Conservation (phyloP, 805 yeast genomes). For the Candida quercuum region DNA sequence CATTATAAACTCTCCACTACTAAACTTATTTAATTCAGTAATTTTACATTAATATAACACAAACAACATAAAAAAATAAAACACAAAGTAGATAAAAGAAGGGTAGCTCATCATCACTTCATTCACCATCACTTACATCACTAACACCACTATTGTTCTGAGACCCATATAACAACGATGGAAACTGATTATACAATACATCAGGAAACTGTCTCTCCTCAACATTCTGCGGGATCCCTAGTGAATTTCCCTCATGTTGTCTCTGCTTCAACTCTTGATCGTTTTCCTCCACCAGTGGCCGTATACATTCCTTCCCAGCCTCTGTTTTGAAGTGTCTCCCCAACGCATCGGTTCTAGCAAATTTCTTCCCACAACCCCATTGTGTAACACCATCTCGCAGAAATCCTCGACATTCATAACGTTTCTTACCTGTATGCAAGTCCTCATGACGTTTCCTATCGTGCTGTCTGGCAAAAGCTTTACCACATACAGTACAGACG, state of each 20-base stretch:
- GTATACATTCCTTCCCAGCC: slow-evolving; percentile 67
- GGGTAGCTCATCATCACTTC: too few species aligned
- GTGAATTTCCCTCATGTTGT: slow-evolving; percentile 12
- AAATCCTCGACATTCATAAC: slow-evolving; percentile 65
- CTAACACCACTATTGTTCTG: slow-evolving; percentile 1
- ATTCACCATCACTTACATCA: neutral
- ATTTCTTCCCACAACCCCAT: slow-evolving; percentile 82
- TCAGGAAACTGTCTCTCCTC: slow-evolving; percentile 10
- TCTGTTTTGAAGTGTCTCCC: slow-evolving; percentile 78
- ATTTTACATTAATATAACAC: too few species aligned
- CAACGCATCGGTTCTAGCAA: slow-evolving; percentile 76
- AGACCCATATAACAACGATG: slow-evolving; percentile 6
- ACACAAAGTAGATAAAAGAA: neutral
- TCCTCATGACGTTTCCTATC: slow-evolving; percentile 74
- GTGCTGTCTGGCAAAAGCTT: slow-evolving; percentile 77
- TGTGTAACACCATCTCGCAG: slow-evolving; percentile 44
- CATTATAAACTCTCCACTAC: too few species aligned
- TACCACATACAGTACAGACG: slow-evolving; percentile 67
- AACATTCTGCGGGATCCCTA: slow-evolving; percentile 5
- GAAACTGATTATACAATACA: slow-evolving; percentile 19
- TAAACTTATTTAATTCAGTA: too few species aligned
- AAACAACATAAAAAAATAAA: too few species aligned
- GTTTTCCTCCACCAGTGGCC: slow-evolving; percentile 61
- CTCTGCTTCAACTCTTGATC: slow-evolving; percentile 19
- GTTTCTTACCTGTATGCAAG: slow-evolving; percentile 70